Base-by-base conservation (phyloP, 1,284 basidiomycete genomes). In the Tylopilus sp. region DNA sequence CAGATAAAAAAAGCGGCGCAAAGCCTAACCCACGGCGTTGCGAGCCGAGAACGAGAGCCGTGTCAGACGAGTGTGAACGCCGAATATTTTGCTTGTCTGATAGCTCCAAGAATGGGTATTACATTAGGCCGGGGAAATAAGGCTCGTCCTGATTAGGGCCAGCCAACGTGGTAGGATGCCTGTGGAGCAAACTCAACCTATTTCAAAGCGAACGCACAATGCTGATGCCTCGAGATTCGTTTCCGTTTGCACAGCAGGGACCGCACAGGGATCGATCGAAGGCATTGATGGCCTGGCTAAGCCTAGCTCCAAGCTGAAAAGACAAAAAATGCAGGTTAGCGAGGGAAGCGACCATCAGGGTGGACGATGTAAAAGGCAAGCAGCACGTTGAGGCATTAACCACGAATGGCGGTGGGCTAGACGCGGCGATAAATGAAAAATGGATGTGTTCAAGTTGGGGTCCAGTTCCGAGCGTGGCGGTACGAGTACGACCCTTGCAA, bases 221-320 rank as follows among this genome's bases (percentile, higher is more conserved):
- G 58, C 58, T 36, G 50, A 57, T 48, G 53, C 57, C 57, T 61
- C 59, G 59, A 59, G 60, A 61, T 44, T 63, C 58, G 55, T 60
- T 58, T 60, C 58, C 58, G 58, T 26, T 33, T 11, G 55, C 43
- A 44, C 31, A 24, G 46, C 50, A 40, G 43, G 20, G 20, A 12
- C 48, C 42, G 51, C 34, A 48, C 42, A 47, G 44, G 28, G 24
- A 63, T 57, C 48, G 59, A 61, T 61, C 56, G 20, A 3, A 30
- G 29, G 37, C 21, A 7, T 20, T 57, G 55, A 50, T 44, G 52
- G 55, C 37, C 56, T 45, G 5, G 55, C 26, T 58, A 36, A 37
- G 55, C 30, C 52, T 31, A 15, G 54, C 34, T 48, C 53, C 30
- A 20, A 18, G 17, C 30, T 40, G 17, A 28, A 36, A 34, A 33